phyloP scores from a whole-genome alignment of 176 grass and related monocot genomes.

The Luzula sylvatica region DNA sequence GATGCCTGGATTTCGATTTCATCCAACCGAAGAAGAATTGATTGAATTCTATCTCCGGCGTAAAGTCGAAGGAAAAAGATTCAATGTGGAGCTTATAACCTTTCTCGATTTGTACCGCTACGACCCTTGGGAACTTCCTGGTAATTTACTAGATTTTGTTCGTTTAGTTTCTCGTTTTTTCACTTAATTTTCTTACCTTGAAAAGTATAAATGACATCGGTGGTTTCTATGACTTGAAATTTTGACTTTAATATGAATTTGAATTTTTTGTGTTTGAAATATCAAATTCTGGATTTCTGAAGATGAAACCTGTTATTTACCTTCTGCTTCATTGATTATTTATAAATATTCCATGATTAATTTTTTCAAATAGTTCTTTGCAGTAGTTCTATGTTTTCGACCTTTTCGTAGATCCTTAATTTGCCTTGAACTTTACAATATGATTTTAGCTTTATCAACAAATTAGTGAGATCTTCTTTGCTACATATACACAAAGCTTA shows the following conservation, averaged over 20 bases:
- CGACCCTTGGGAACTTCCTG: constrained; percentile 98
- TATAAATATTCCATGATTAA: background rate
- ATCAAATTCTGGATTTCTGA: background rate
- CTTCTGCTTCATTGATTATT: background rate
- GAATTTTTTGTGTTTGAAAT: background rate
- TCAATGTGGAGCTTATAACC: constrained; percentile 94
- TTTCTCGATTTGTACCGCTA: constrained; percentile 95
- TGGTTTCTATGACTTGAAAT: background rate
- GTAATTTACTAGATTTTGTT: constrained; percentile 11
- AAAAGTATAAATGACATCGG: background rate
- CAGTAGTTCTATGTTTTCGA: background rate
- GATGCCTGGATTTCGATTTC: constrained; percentile 97
- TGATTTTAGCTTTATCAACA: background rate
- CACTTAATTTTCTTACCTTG: background rate
- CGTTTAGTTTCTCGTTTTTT: background rate
- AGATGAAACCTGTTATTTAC: background rate
- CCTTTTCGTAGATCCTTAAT: constrained; percentile 1
- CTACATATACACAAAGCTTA: too few species aligned
- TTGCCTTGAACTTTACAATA: background rate
- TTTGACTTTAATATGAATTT: constrained; percentile 3
- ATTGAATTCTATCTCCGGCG: constrained; percentile 97
- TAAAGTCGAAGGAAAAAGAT: constrained; percentile 91
- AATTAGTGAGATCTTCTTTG: too few species aligned
- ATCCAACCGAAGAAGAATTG: constrained; percentile 98
- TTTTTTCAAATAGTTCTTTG: constrained; percentile 1